A percentile compares a stretch with the other conserved stretches of the same genome.
Evolutionary conservation across 306 rosid genomes (phyloP).

Genomic region (Malus fusca): DNA sequence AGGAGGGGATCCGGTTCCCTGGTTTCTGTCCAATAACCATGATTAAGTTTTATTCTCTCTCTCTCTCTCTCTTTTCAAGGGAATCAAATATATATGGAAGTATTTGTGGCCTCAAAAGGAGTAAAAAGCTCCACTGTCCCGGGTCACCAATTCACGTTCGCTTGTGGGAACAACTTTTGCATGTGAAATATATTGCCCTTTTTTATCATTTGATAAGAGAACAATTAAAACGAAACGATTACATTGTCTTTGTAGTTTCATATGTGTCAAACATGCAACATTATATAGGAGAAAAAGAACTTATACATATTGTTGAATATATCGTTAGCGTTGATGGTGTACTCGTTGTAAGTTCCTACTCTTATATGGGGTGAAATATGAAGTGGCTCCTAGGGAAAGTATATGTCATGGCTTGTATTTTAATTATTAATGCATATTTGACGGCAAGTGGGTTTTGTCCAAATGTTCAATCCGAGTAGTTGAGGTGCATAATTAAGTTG

Average conservation of each 20-base stretch:
- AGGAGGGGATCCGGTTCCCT: no score
- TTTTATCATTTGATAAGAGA: no score
- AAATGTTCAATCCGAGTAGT: not conserved
- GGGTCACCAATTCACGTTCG: constrained; percentile 23
- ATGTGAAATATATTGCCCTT: constrained; percentile 5
- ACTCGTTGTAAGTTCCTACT: no score
- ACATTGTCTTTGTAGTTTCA: no score
- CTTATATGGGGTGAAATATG: no score
- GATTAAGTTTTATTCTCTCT: not conserved
- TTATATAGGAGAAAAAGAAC: no score
- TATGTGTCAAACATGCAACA: no score
- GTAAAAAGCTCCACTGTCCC: constrained; percentile 15
- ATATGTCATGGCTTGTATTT: no score
- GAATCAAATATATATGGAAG: not conserved
- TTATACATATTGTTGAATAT: no score
- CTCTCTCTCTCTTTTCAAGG: not conserved
- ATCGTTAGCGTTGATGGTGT: no score
- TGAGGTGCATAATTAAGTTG: not conserved
- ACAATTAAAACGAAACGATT: no score
- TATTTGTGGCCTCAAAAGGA: constrained; percentile 16
- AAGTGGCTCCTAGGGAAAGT: no score
- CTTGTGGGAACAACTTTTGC: constrained; percentile 26
- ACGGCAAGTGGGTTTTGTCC: not conserved
- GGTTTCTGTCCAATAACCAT: not conserved
- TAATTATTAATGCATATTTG: not conserved